Conservation (phyloP, 2,329 filamentous ascomycete genomes). For the Pseudocercospora cruenta region DNA sequence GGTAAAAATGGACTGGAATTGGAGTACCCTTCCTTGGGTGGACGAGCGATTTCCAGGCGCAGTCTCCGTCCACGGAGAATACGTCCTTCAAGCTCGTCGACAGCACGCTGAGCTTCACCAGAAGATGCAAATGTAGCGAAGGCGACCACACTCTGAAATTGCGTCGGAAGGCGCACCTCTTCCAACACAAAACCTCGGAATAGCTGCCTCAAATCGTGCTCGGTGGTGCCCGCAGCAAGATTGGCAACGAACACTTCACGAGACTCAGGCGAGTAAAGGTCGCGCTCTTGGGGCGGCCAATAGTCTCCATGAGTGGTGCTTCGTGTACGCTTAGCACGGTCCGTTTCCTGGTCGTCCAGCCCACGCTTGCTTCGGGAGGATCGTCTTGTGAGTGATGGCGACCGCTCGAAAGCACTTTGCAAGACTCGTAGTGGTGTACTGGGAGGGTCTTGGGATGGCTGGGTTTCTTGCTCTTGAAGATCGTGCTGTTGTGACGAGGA, state of each 20-base stretch:
- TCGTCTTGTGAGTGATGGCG: background rate
- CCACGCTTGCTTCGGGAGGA: background rate
- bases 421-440: background rate
- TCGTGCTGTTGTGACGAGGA: background rate
- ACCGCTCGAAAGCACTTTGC: background rate
- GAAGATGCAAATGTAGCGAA: background rate
- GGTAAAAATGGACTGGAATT: background rate
- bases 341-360: background rate
- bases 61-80: background rate
- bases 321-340: constrained; percentile 11
- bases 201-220: background rate
- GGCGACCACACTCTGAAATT: background rate
- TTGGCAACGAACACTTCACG: background rate
- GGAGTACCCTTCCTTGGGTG: background rate
- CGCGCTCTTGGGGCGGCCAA: constrained; percentile 8
- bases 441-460: background rate
- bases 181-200: background rate
- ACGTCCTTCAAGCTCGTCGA: background rate
- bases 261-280: constrained; percentile 10
- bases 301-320: background rate
- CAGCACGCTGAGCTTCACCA: constrained; percentile 5
- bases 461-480: background rate
- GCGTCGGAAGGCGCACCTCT: background rate
- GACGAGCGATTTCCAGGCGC: background rate
- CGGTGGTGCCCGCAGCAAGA: background rate